Percentiles rank a stretch among this genome's conserved stretches.
Conservation (phyloP, 2,329 filamentous ascomycete species). For the Aspergillus sp. region DNA sequence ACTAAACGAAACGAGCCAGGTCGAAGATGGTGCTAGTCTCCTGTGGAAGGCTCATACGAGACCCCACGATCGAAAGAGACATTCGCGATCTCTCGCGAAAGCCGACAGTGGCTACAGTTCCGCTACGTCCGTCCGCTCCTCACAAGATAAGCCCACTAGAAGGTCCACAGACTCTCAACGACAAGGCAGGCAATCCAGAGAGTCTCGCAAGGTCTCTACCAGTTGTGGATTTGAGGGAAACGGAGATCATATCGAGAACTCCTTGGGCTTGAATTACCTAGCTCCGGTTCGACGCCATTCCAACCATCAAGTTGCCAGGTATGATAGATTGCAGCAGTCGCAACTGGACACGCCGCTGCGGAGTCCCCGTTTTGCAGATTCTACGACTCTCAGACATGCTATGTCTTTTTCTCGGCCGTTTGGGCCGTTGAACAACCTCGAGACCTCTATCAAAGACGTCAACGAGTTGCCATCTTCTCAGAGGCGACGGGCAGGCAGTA, state of each 20-base stretch:
- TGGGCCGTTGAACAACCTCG: slow-evolving; percentile 8
- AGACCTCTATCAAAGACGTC: not conserved
- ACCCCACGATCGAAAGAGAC: slow-evolving; percentile 10
- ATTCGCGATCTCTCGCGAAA: slow-evolving; percentile 22
- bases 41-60: slow-evolving; percentile 10
- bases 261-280: slow-evolving; percentile 3
- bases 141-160: slow-evolving; percentile 17
- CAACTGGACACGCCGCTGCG: slow-evolving; percentile 3
- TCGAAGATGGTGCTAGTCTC: slow-evolving; percentile 1
- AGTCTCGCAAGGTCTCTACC: not conserved
- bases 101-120: slow-evolving; percentile 36
- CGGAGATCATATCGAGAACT: slow-evolving; percentile 1
- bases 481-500: not conserved
- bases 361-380: slow-evolving; percentile 7
- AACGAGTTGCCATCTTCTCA: not conserved
- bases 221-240: slow-evolving; percentile 3
- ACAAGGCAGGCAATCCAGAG: slow-evolving; percentile 5
- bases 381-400: not conserved
- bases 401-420: slow-evolving; percentile 8
- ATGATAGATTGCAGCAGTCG: not conserved
- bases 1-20: slow-evolving; percentile 16
- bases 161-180: slow-evolving; percentile 22
- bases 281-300: slow-evolving; percentile 11
- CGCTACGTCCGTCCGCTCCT: slow-evolving; percentile 25
- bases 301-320: slow-evolving; percentile 11